These are phyloP conservation scores for Auricularia sp. DNA, from an alignment of 768 basidiomycete genomes.

Conservation along the genomic window DNA sequence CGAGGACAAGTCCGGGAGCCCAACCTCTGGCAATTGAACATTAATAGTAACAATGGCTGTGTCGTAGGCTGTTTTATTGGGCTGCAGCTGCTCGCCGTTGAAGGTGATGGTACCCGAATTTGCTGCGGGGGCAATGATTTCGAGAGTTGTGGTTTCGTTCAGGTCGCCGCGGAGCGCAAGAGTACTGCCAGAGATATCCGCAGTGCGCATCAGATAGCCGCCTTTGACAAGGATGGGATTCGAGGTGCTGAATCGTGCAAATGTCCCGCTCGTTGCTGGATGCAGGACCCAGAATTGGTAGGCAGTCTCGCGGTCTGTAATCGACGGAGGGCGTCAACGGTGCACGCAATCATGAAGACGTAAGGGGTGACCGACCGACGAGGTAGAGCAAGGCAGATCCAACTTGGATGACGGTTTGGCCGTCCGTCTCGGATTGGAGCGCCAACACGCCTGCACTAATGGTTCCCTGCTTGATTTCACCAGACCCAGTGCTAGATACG, in stretches of 20 bases:
- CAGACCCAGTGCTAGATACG: not conserved
- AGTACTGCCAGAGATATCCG: slow-evolving; percentile 9
- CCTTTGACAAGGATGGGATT: slow-evolving; percentile 18
- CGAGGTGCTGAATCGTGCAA: slow-evolving; percentile 9
- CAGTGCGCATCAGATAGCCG: slow-evolving; percentile 25
- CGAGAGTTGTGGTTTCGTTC: slow-evolving; percentile 36
- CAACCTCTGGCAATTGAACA: slow-evolving; percentile 19
- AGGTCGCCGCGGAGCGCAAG: slow-evolving; percentile 32
- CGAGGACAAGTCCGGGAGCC: slow-evolving; percentile 24
- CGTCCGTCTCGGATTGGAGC: not conserved
- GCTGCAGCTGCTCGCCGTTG: slow-evolving; percentile 27
- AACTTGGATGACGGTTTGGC: not conserved
- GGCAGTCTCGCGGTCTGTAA: not conserved
- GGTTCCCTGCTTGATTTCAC: not conserved
- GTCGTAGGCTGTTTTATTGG: slow-evolving; percentile 22
- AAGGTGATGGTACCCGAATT: slow-evolving; percentile 28
- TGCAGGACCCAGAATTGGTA: slow-evolving; percentile 1
- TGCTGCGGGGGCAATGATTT: slow-evolving; percentile 32
- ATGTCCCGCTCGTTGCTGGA: not conserved
- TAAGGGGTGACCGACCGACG: not conserved
- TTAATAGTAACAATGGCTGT: slow-evolving; percentile 6
- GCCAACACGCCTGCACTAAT: not conserved
- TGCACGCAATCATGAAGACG: not conserved
- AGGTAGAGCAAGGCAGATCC: not conserved
- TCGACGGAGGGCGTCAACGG: not conserved